Evolutionary conservation across 148 eudicot genomes (phyloP).

Genomic region (Amaranthus palmeri): DNA sequence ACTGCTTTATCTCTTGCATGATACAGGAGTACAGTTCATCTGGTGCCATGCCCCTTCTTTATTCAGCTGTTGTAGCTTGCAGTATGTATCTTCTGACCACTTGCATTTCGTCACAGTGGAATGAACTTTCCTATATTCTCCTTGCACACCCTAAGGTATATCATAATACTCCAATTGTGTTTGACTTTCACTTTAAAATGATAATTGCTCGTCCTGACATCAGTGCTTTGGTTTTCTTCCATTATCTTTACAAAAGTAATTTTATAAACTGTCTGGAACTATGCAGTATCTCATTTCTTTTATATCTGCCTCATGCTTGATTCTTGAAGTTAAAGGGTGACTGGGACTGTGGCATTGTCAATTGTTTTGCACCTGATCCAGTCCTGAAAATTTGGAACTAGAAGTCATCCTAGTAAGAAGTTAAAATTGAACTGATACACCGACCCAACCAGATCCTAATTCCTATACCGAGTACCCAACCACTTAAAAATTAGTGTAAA

Average conservation of each 20-base stretch:
- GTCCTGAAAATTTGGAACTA: too few relatives aligned
- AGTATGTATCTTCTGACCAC: constrained; percentile 67
- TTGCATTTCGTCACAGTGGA: constrained; percentile 77
- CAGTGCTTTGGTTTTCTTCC: background rate
- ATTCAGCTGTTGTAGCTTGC: constrained; percentile 71
- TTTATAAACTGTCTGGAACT: background rate
- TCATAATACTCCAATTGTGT: background rate
- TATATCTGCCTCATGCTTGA: background rate
- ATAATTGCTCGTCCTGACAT: constrained; percentile 1
- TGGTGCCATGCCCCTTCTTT: constrained; percentile 47
- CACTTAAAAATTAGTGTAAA: too few relatives aligned
- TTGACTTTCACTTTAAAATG: background rate
- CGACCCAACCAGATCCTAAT: too few relatives aligned
- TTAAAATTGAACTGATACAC: too few relatives aligned
- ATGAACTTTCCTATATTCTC: constrained; percentile 69
- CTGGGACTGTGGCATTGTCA: too few relatives aligned
- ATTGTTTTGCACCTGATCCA: too few relatives aligned
- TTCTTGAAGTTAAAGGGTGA: too few relatives aligned
- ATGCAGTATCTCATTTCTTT: background rate
- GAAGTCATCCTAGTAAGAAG: too few relatives aligned
- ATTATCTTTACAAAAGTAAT: background rate
- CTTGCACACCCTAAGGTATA: constrained; percentile 72
- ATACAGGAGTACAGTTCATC: constrained; percentile 44
- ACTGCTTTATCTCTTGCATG: constrained; percentile 29
- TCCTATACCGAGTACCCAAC: too few relatives aligned